Conservation (phyloP, 441 rosid genomes). For the Kokia cookei region DNA sequence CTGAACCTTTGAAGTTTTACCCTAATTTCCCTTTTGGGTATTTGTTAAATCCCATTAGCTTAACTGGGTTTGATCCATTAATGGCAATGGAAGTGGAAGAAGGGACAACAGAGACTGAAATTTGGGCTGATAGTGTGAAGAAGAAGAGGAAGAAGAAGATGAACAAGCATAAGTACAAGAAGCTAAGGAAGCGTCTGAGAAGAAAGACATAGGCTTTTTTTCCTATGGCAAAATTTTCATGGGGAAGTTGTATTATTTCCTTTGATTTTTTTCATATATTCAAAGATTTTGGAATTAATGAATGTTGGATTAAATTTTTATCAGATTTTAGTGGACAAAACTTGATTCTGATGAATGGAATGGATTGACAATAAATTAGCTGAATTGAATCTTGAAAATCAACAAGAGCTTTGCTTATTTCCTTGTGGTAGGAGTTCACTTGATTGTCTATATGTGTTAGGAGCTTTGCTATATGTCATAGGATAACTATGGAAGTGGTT, state of each 20-base stretch:
- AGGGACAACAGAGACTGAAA: conserved; percentile 5
- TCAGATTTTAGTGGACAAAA: background rate
- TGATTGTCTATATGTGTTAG: background rate
- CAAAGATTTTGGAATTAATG: background rate
- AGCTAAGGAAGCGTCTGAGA: conserved; percentile 67
- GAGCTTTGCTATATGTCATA: background rate
- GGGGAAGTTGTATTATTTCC: background rate
- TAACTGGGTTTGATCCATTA: conserved; percentile 18
- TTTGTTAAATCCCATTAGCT: conserved; percentile 14
- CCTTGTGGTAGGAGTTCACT: background rate
- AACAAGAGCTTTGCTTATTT: background rate
- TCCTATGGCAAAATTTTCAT: conserved; percentile 4
- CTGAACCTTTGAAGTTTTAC: conserved; percentile 19
- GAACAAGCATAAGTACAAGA: conserved; percentile 87
- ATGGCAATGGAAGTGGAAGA: conserved; percentile 6
- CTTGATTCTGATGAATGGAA: background rate
- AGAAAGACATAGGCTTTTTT: conserved; percentile 17
- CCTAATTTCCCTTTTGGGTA: conserved; percentile 41
- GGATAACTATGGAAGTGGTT: background rate
- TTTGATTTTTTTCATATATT: background rate
- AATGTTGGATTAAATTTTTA: background rate
- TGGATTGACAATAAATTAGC: background rate
- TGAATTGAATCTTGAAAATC: background rate
- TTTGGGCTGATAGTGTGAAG: conserved; percentile 86
- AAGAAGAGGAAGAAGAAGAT: conserved; percentile 96